Conservation (phyloP, 768 basidiomycete genomes). For the Trametes cingulata region DNA sequence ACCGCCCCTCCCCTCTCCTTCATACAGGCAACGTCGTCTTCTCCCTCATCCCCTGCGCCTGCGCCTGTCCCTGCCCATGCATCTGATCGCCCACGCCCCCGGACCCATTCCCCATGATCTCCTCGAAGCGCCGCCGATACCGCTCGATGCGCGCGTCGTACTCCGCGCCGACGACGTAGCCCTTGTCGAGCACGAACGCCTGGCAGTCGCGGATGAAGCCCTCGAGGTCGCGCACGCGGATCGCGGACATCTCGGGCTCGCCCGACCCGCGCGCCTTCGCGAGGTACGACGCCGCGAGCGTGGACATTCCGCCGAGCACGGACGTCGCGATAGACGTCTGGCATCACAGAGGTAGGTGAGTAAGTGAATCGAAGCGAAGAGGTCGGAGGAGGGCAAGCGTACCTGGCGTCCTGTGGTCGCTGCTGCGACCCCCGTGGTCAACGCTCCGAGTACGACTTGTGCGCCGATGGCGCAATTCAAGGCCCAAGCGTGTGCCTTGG, state of each 20-base stretch:
- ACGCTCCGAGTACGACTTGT: slow-evolving; percentile 64
- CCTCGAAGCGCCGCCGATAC: slow-evolving; percentile 47
- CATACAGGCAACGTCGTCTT: slow-evolving; percentile 11
- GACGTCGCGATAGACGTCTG: slow-evolving; percentile 43
- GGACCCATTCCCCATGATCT: slow-evolving; percentile 43
- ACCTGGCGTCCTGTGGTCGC: slow-evolving; percentile 37
- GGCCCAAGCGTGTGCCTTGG: slow-evolving; percentile 33
- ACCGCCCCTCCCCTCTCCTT: not conserved
- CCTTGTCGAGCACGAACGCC: slow-evolving; percentile 61
- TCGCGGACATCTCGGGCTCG: slow-evolving; percentile 66
- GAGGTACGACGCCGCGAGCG: slow-evolving; percentile 69
- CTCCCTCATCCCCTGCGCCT: slow-evolving; percentile 4
- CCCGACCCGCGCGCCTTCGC: slow-evolving; percentile 68
- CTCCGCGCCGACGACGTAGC: slow-evolving; percentile 39
- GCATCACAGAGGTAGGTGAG: slow-evolving; percentile 28
- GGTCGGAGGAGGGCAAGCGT: not conserved
- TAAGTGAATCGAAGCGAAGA: not conserved
- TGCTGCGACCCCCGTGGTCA: slow-evolving; percentile 67
- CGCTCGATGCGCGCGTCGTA: slow-evolving; percentile 31
- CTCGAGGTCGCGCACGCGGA: slow-evolving; percentile 60
- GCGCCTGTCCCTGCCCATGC: slow-evolving; percentile 8
- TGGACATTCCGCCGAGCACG: slow-evolving; percentile 59
- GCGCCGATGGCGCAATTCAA: slow-evolving; percentile 56
- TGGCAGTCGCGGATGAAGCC: slow-evolving; percentile 64
- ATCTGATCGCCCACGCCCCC: slow-evolving; percentile 19